Percentiles rank a stretch among this genome's conserved stretches.
phyloP scores from a whole-genome alignment of 139 green algal species.

The Monoraphidium neglectum region DNA sequence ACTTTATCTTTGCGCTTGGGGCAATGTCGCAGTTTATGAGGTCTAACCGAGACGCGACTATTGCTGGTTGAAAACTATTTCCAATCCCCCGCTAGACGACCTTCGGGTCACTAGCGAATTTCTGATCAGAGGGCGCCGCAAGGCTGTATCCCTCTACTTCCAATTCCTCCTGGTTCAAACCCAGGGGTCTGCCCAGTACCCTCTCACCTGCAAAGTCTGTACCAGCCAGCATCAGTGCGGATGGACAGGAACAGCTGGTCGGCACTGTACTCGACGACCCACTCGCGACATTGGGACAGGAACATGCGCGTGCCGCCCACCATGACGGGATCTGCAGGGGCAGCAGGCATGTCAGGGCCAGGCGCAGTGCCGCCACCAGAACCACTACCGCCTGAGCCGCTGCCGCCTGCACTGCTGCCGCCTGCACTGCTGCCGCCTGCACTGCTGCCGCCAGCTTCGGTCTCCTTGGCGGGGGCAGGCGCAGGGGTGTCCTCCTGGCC shows the following conservation, averaged over 20 bases:
- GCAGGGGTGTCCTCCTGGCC: not conserved
- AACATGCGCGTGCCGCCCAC: slow-evolving; percentile 79
- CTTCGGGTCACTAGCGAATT: slow-evolving; percentile 24
- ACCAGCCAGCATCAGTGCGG: slow-evolving; percentile 91
- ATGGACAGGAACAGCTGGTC: slow-evolving; percentile 93
- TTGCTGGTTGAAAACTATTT: slow-evolving; percentile 80
- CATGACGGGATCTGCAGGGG: slow-evolving; percentile 16
- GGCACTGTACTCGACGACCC: slow-evolving; percentile 84
- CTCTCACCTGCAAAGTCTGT: slow-evolving; percentile 72
- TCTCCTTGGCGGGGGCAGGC: too few relatives aligned
- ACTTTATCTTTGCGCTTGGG: slow-evolving; percentile 76
- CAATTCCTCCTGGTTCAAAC: too few relatives aligned
- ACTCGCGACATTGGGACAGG: slow-evolving; percentile 90
- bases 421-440: not conserved
- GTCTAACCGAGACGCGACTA: slow-evolving; percentile 68
- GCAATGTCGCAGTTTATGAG: slow-evolving; percentile 73
- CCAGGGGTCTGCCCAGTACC: too few relatives aligned
- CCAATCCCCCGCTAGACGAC: slow-evolving; percentile 30
- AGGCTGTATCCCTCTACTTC: slow-evolving; percentile 5
- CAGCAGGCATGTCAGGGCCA: slow-evolving; percentile 3
- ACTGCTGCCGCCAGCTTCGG: slow-evolving; percentile 4
- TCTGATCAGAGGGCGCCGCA: slow-evolving; percentile 25
- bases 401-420: not conserved
- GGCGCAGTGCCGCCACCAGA: slow-evolving; percentile 6
- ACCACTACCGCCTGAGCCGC: not conserved